Evolutionary conservation across 306 rosid species (phyloP).

Genomic region (Fragaria nilgerrensis): DNA sequence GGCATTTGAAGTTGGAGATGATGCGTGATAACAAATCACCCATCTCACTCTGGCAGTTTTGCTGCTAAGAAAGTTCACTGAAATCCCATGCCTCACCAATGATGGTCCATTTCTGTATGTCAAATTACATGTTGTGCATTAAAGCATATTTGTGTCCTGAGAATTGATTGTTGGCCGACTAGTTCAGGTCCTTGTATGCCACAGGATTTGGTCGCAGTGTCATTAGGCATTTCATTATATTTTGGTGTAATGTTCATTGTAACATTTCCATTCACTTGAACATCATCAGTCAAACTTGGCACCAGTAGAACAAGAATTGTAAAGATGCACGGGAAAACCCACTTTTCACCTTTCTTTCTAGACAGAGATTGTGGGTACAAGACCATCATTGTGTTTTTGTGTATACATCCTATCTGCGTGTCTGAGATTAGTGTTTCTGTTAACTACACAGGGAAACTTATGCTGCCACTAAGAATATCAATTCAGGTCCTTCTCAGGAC

Average conservation of each 20-base stretch:
- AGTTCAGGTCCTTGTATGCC: background rate
- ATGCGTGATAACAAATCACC: background rate
- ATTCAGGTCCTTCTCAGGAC: background rate
- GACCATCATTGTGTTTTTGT: background rate
- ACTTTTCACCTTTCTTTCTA: background rate
- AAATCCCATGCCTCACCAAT: background rate
- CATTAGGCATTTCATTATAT: background rate
- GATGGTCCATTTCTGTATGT: background rate
- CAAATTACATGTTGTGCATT: background rate
- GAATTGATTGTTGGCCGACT: background rate
- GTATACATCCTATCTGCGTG: background rate
- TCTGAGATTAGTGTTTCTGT: background rate
- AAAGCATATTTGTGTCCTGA: background rate
- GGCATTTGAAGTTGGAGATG: background rate
- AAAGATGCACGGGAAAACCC: background rate
- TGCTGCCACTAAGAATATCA: background rate
- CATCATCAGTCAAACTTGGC: background rate
- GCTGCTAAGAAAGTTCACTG: background rate
- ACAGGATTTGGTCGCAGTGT: background rate
- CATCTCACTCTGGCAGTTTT: background rate
- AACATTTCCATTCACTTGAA: background rate
- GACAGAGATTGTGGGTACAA: background rate
- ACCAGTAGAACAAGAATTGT: background rate
- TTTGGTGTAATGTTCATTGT: background rate
- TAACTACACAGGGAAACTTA: too few relatives aligned